phyloP scores from a whole-genome alignment of 441 rosid genomes.

The Cnidoscolus chayamansa region DNA sequence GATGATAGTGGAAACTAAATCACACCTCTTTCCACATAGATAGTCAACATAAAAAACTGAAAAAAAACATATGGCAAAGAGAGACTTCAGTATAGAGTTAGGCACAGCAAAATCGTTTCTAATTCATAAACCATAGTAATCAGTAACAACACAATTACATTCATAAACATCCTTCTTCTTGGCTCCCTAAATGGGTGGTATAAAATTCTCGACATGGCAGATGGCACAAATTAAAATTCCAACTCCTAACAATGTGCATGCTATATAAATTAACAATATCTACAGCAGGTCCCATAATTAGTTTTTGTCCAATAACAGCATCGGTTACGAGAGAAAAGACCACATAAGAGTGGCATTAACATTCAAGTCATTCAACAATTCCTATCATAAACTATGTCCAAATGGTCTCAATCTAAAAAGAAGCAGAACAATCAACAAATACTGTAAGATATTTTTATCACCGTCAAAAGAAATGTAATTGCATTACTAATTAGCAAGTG shows the following conservation, averaged over 20 bases:
- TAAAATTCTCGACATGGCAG: background rate
- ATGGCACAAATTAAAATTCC: background rate
- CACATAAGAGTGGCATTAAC: background rate
- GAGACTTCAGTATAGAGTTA: background rate
- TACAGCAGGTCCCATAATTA: background rate
- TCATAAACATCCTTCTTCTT: background rate
- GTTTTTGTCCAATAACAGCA: background rate
- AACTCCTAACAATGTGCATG: background rate
- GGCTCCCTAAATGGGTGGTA: conserved; percentile 5
- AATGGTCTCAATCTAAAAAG: background rate
- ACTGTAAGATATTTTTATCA: background rate
- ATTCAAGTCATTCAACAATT: background rate
- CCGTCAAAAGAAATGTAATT: background rate
- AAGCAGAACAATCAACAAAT: background rate
- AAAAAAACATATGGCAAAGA: background rate
- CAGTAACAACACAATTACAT: background rate
- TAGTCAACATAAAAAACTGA: background rate
- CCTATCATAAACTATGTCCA: conserved; percentile 1
- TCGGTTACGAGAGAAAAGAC: background rate
- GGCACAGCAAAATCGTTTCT: background rate
- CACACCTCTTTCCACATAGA: background rate
- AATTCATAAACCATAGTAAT: background rate
- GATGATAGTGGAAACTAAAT: background rate
- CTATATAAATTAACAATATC: background rate
- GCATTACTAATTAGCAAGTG: background rate